Conservation (phyloP, 1,139 yeast genomes). For the Nematodospora anomalae region DNA sequence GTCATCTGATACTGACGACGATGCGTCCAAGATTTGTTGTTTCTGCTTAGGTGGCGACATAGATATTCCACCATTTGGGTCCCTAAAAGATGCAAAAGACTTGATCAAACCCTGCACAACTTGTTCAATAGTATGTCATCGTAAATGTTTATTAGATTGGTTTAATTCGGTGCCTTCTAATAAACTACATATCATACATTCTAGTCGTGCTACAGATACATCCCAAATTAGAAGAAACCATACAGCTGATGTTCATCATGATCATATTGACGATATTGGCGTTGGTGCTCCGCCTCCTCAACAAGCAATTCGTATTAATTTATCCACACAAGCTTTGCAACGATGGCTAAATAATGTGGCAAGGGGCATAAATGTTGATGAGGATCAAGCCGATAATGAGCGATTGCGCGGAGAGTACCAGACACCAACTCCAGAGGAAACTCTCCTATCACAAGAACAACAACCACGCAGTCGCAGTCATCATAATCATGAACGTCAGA, state of each 20-base stretch:
- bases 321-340: constrained; percentile 20
- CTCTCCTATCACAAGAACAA: background rate
- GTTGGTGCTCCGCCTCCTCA: constrained; percentile 17
- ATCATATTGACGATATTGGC: constrained; percentile 15
- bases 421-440: background rate
- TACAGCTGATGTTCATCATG: constrained; percentile 1
- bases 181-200: constrained; percentile 27
- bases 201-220: constrained; percentile 6
- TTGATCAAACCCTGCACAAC: constrained; percentile 43
- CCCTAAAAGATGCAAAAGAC: constrained; percentile 37
- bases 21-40: constrained; percentile 26
- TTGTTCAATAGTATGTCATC: constrained; percentile 39
- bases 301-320: constrained; percentile 19
- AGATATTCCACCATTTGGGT: constrained; percentile 46
- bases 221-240: constrained; percentile 5
- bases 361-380: constrained; percentile 1
- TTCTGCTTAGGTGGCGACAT: constrained; percentile 43
- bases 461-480: background rate
- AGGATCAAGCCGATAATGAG: constrained; percentile 2
- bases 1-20: constrained; percentile 2
- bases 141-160: constrained; percentile 47
- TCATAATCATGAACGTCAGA: background rate
- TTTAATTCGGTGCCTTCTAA: constrained; percentile 38
- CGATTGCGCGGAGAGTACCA: background rate
- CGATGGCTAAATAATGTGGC: constrained; percentile 19